These are phyloP conservation scores for Murraya koenigii DNA, from an alignment of 345 rosid species.

Conservation along the genomic window DNA sequence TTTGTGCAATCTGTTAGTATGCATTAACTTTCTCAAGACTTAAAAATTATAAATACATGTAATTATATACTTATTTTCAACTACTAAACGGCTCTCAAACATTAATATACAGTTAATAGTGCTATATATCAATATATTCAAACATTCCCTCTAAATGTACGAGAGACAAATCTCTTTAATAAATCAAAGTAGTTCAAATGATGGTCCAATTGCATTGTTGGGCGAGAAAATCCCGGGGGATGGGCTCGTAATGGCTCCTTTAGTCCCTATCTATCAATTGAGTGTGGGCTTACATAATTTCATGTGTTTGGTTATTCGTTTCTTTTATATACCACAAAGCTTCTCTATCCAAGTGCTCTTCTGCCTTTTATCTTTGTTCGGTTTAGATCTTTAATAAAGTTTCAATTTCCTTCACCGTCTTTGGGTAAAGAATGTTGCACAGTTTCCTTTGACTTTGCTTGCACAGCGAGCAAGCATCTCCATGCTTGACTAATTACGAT, in stretches of 20 bases:
- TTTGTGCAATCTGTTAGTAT: no score
- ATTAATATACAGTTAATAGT: no score
- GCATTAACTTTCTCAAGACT: no score
- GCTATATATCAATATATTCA: no score
- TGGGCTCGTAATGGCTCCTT: not conserved
- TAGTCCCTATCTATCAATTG: not conserved
- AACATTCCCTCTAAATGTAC: no score
- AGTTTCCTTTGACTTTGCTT: slow-evolving; percentile 19
- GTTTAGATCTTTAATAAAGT: not conserved
- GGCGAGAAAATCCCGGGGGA: not conserved
- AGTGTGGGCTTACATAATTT: not conserved
- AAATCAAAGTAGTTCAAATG: not conserved
- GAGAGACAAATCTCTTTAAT: no score
- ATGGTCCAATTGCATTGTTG: not conserved
- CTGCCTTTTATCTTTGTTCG: not conserved
- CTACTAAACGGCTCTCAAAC: no score
- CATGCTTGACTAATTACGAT: not conserved
- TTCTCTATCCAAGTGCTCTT: not conserved
- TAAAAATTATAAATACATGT: no score
- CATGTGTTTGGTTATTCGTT: no score
- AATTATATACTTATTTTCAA: no score
- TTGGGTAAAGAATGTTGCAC: slow-evolving; percentile 6
- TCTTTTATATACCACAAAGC: not conserved
- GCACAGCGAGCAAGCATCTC: slow-evolving; percentile 21
- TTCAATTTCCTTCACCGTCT: not conserved